A percentile compares a stretch with the other conserved stretches of the same genome.
These are phyloP conservation scores for Hypoxylon rubiginosum DNA, from an alignment of 2,329 filamentous ascomycete genomes.

Conservation along the genomic window DNA sequence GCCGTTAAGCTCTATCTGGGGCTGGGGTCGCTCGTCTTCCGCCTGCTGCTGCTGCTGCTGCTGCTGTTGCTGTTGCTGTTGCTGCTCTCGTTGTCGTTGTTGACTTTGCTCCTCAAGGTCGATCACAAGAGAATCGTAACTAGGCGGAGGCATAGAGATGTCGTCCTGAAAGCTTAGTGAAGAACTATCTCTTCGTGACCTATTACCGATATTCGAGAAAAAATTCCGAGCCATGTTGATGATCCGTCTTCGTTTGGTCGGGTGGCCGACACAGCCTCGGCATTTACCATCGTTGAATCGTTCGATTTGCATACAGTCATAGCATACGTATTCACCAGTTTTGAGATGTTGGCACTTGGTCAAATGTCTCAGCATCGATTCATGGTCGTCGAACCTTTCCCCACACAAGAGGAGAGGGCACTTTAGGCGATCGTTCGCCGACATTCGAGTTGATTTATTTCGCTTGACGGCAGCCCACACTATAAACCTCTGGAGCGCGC, in stretches of 20 bases:
- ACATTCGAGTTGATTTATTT: constrained; percentile 64
- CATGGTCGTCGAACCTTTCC: constrained; percentile 64
- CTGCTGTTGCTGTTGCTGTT: constrained; percentile 43
- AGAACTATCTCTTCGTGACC: constrained; percentile 56
- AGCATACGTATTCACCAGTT: constrained; percentile 69
- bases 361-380: constrained; percentile 67
- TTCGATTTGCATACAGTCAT: constrained; percentile 66
- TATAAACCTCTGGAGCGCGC: constrained; percentile 67
- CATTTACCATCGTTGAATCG: constrained; percentile 66
- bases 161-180: constrained; percentile 52
- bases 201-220: constrained; percentile 66
- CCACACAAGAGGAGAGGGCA: constrained; percentile 67
- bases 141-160: constrained; percentile 56
- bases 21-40: constrained; percentile 28
- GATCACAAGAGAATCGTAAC: constrained; percentile 60
- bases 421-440: constrained; percentile 61
- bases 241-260: constrained; percentile 65
- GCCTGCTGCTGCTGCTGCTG: constrained; percentile 24
- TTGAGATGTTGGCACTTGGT: constrained; percentile 62
- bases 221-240: constrained; percentile 67
- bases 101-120: constrained; percentile 43
- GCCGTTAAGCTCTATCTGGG: constrained; percentile 61
- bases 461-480: constrained; percentile 69
- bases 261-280: constrained; percentile 63
- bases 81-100: constrained; percentile 22